phyloP scores from a whole-genome alignment of 208 protist genomes.

The Porcisia hertigi region DNA sequence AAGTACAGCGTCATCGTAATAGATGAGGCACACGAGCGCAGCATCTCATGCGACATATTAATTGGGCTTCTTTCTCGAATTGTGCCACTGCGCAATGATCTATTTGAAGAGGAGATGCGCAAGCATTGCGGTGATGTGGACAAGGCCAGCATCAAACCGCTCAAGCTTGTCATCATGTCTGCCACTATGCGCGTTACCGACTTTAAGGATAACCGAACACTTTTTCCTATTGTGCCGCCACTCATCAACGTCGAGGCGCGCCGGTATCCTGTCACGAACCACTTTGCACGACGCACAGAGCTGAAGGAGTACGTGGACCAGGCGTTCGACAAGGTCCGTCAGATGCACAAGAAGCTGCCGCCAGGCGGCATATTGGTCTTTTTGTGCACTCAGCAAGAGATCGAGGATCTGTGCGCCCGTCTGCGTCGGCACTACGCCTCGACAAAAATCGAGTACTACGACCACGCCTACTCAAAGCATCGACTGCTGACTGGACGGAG shows the following conservation, averaged over 20 bases:
- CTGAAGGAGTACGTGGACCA: slow-evolving; percentile 94
- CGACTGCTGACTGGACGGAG: slow-evolving; percentile 37
- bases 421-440: slow-evolving; percentile 84
- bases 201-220: slow-evolving; percentile 93
- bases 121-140: slow-evolving; percentile 47
- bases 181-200: slow-evolving; percentile 93
- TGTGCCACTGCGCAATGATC: slow-evolving; percentile 93
- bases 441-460: slow-evolving; percentile 87
- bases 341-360: slow-evolving; percentile 98
- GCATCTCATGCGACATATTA: slow-evolving; percentile 96
- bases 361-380: slow-evolving; percentile 98
- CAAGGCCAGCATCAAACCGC: slow-evolving; percentile 69
- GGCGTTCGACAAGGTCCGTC: slow-evolving; percentile 94
- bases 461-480: slow-evolving; percentile 78
- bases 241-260: slow-evolving; percentile 96
- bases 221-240: slow-evolving; percentile 95
- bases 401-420: slow-evolving; percentile 88
- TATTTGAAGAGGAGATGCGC: slow-evolving; percentile 74
- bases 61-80: slow-evolving; percentile 98
- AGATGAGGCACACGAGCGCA: slow-evolving; percentile 98
- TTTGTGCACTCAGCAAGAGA: slow-evolving; percentile 96
- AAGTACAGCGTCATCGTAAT: slow-evolving; percentile 98
- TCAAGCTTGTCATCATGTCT: slow-evolving; percentile 93
- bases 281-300: slow-evolving; percentile 95
- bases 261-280: slow-evolving; percentile 97